phyloP scores from a whole-genome alignment of 495 filamentous ascomycete species.

The Echria macrotheca region DNA sequence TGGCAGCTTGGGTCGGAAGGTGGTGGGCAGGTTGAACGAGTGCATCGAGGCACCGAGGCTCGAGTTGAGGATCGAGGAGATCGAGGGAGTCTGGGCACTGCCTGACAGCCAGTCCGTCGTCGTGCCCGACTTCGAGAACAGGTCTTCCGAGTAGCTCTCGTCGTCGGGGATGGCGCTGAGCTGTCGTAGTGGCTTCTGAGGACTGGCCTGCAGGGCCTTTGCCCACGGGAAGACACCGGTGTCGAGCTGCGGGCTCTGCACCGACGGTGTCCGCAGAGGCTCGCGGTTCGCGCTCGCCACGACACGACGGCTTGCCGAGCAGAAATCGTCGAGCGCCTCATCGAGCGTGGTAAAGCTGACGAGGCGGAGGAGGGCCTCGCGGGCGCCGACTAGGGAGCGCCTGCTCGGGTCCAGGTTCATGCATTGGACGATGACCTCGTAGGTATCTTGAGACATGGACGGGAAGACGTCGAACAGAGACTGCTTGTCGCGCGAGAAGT shows the following conservation, averaged over 20 bases:
- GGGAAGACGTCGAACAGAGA: constrained; percentile 97
- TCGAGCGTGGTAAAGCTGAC: constrained; percentile 87
- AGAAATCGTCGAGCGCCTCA: constrained; percentile 90
- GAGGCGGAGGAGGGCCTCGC: constrained; percentile 67
- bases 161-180: constrained; percentile 78
- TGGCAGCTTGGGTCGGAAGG: constrained; percentile 34
- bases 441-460: constrained; percentile 96
- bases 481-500: constrained; percentile 87
- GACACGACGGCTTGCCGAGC: constrained; percentile 65
- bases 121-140: constrained; percentile 77
- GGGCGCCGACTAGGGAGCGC: constrained; percentile 72
- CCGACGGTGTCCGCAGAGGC: constrained; percentile 90
- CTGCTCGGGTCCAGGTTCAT: constrained; percentile 86
- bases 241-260: constrained; percentile 80
- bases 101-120: constrained; percentile 69
- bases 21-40: constrained; percentile 39
- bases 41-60: constrained; percentile 67
- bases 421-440: constrained; percentile 81
- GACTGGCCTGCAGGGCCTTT: constrained; percentile 76
- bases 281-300: constrained; percentile 84
- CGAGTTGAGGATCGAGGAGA: constrained; percentile 74
- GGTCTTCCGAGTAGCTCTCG: constrained; percentile 74
- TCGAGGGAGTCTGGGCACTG: constrained; percentile 62
- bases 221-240: constrained; percentile 89
- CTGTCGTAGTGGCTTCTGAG: constrained; percentile 69